These are phyloP conservation scores for Eleusine indica DNA, from an alignment of 176 grass and related monocot genomes.

Conservation along the genomic window DNA sequence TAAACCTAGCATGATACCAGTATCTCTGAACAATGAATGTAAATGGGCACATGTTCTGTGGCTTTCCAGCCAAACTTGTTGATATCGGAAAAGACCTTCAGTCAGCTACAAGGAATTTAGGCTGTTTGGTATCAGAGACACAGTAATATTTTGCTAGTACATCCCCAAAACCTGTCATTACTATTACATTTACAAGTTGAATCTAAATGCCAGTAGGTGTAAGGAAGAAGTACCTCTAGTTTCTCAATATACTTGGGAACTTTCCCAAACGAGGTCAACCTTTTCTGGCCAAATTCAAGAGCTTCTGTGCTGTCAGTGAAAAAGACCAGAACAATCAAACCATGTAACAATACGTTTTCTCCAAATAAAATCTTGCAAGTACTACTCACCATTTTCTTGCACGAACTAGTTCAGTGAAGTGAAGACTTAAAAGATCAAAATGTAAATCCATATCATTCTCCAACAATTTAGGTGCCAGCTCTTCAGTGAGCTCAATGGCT, in stretches of 20 bases:
- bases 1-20: background rate
- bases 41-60: background rate
- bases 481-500: slow-evolving; percentile 89
- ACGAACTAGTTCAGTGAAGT: slow-evolving; percentile 87
- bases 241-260: slow-evolving; percentile 82
- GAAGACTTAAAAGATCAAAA: slow-evolving; percentile 94
- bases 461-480: slow-evolving; percentile 78
- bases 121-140: background rate
- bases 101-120: background rate
- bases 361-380: slow-evolving; percentile 27
- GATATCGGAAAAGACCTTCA: background rate
- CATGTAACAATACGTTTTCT: slow-evolving; percentile 7
- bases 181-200: background rate
- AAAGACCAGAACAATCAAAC: slow-evolving; percentile 46
- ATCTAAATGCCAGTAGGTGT: background rate
- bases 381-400: slow-evolving; percentile 70
- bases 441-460: slow-evolving; percentile 83
- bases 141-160: slow-evolving; percentile 8
- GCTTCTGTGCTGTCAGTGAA: slow-evolving; percentile 82
- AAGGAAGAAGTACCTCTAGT: slow-evolving; percentile 70
- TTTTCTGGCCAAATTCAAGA: slow-evolving; percentile 93
- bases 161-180: background rate
- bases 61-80: background rate
- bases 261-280: slow-evolving; percentile 72
- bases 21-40: background rate